A percentile compares a stretch with the other conserved stretches of the same genome.
phyloP scores from a whole-genome alignment of 2,329 filamentous ascomycete species.

The Ceratocystis cubensis region DNA sequence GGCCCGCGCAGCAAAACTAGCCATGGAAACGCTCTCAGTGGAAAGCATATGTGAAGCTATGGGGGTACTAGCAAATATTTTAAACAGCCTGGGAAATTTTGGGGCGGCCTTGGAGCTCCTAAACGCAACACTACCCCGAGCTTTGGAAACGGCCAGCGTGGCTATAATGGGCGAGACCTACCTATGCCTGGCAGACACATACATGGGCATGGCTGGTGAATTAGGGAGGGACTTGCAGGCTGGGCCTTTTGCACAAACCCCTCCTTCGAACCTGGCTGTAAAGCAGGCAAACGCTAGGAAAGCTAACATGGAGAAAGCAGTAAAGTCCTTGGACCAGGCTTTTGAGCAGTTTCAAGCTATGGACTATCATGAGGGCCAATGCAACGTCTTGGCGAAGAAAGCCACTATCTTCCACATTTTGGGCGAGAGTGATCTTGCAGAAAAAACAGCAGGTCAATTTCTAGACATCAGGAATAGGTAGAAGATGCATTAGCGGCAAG shows the following conservation, averaged over 20 bases:
- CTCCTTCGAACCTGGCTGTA: conserved; percentile 28
- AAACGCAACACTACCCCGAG: conserved; percentile 58
- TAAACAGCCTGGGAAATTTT: conserved; percentile 60
- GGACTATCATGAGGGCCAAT: conserved; percentile 53
- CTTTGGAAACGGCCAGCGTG: conserved; percentile 56
- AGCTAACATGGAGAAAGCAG: conserved; percentile 26
- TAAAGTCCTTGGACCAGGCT: conserved; percentile 36
- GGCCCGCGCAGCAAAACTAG: conserved; percentile 61
- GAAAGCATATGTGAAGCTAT: conserved; percentile 61
- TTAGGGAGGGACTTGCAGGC: conserved; percentile 23
- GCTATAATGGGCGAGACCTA: conserved; percentile 55
- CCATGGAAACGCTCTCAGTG: conserved; percentile 56
- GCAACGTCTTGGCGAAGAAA: conserved; percentile 73
- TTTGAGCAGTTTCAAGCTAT: conserved; percentile 52
- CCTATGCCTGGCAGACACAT: conserved; percentile 58
- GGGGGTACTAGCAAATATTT: conserved; percentile 52
- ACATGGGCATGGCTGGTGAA: conserved; percentile 60
- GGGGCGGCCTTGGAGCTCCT: conserved; percentile 52
- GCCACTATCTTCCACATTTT: conserved; percentile 60
- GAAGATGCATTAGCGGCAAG: no score
- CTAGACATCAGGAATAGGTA: neutral
- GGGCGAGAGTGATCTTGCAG: conserved; percentile 51
- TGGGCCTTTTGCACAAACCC: neutral
- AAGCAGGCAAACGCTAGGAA: neutral
- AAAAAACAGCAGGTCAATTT: conserved; percentile 2